Evolutionary conservation across 805 yeast species (phyloP), one percentile per base, ranked within the genome.

Genomic region (Dipodascus albidus): DNA sequence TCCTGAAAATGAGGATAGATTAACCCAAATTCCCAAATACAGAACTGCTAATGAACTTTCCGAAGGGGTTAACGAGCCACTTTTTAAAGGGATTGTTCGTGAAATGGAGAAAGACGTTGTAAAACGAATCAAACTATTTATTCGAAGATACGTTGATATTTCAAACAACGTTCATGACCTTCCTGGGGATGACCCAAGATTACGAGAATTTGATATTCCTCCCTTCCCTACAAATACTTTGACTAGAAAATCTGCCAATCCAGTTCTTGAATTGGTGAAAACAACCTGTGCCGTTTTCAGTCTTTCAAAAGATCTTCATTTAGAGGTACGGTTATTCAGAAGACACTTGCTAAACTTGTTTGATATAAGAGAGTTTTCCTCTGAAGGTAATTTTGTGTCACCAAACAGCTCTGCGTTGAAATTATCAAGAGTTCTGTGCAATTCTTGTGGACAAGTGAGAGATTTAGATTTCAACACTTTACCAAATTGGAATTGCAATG

Each of bases 341-440:
- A 81, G 85, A 57, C 89, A 85, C 53, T 69, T 95, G 56, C 73
- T 93, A 38, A 74, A 77, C 1, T 67, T 85, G 3, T 79, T 95
- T 59, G 95, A 89, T 27, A 77, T 90, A 42, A 81, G 84, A 55
- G 99, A 93, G 64, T 93, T 93, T 68, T 82, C 87, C 58, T 77
- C 77, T 2, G 87, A 81, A 54, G 87, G 91, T 0, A 72, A 72
- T 17, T 90, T 89, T 67, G 68, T 66, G 44, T 81, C 88, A 63
- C 96, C 96, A 15, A n/a, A 17, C n/a, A 78, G 93, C 51, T 73
- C 86, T 0, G 77, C 86, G 0, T 72, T 93, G 56, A 70, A 74
- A 35, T 67, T 93, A 2, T 77, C 83, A 1, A 83, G 82, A 48
- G 76, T 89, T 3, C 72, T 85, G 3, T 93, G 99, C 70, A 84